Conservation (phyloP, 2,329 filamentous ascomycete species). For the Sordariomycetes sp. region DNA sequence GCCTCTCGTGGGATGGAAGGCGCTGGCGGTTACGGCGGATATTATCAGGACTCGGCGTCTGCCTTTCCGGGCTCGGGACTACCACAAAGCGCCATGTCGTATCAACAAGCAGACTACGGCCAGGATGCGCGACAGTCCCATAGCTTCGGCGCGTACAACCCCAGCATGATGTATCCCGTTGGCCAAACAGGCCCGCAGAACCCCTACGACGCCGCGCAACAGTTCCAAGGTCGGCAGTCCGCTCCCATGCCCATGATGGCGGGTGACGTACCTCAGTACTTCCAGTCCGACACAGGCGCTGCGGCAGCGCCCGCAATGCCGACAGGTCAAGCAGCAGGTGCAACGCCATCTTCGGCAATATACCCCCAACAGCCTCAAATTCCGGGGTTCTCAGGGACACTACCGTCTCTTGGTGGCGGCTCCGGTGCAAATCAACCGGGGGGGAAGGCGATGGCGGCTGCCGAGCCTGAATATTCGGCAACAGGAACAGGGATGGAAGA, state of each 20-base stretch:
- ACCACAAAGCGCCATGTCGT: slow-evolving; percentile 37
- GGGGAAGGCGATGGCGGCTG: slow-evolving; percentile 34
- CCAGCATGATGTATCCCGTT: slow-evolving; percentile 73
- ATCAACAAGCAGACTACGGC: slow-evolving; percentile 56
- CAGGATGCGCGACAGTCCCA: slow-evolving; percentile 49
- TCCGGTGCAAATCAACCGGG: slow-evolving; percentile 12
- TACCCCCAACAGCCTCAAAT: slow-evolving; percentile 54
- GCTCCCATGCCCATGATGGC: slow-evolving; percentile 68
- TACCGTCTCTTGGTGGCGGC: slow-evolving; percentile 29
- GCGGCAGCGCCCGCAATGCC: slow-evolving; percentile 44
- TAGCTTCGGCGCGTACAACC: slow-evolving; percentile 46
- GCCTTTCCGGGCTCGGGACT: slow-evolving; percentile 43
- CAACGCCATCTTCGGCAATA: slow-evolving; percentile 40
- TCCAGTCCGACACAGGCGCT: slow-evolving; percentile 29
- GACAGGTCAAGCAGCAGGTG: slow-evolving; percentile 33
- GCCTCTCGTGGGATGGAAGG: slow-evolving; percentile 40
- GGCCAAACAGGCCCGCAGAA: slow-evolving; percentile 49
- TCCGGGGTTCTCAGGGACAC: slow-evolving; percentile 33
- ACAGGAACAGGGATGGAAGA: slow-evolving; percentile 50
- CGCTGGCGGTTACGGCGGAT: slow-evolving; percentile 45
- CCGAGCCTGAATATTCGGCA: slow-evolving; percentile 44
- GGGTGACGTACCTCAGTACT: slow-evolving; percentile 57
- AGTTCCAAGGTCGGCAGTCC: slow-evolving; percentile 66
- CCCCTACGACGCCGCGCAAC: slow-evolving; percentile 65
- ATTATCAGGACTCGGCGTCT: slow-evolving; percentile 44